Percentiles rank a stretch among this genome's conserved stretches.
These are phyloP conservation scores for Wickerhamiella infanticola DNA, from an alignment of 1,139 yeast species.

Conservation along the genomic window DNA sequence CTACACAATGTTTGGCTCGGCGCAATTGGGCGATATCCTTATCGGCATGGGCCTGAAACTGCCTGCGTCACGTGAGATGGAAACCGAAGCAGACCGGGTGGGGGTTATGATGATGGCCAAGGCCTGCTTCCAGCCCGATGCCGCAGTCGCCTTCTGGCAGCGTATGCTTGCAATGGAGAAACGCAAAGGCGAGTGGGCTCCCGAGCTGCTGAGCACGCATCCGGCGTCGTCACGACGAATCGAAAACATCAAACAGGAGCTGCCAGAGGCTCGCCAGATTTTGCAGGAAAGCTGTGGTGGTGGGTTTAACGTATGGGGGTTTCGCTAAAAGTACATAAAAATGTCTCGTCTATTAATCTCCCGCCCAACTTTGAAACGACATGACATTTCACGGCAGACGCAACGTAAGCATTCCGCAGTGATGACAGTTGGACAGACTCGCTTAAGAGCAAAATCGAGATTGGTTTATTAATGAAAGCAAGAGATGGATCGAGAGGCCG, in stretches of 20 bases:
- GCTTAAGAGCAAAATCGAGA: too few species aligned
- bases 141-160: conserved; percentile 65
- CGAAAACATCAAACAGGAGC: conserved; percentile 51
- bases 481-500: too few species aligned
- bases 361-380: too few species aligned
- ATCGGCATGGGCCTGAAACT: conserved; percentile 46
- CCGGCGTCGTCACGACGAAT: conserved; percentile 72
- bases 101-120: conserved; percentile 84
- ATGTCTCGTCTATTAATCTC: not conserved
- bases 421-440: too few species aligned
- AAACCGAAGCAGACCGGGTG: conserved; percentile 87
- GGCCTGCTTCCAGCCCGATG: conserved; percentile 69
- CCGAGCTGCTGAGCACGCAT: conserved; percentile 72
- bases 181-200: conserved; percentile 19
- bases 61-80: conserved; percentile 89
- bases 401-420: too few species aligned
- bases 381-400: too few species aligned
- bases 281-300: conserved; percentile 7
- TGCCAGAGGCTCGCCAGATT: conserved; percentile 43
- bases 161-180: conserved; percentile 57
- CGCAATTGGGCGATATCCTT: conserved; percentile 38
- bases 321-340: not conserved
- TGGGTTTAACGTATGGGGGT: not conserved
- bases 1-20: conserved; percentile 37
- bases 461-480: too few species aligned